phyloP scores from a whole-genome alignment of 73 alveolate species.

The Stentor coeruleus region DNA sequence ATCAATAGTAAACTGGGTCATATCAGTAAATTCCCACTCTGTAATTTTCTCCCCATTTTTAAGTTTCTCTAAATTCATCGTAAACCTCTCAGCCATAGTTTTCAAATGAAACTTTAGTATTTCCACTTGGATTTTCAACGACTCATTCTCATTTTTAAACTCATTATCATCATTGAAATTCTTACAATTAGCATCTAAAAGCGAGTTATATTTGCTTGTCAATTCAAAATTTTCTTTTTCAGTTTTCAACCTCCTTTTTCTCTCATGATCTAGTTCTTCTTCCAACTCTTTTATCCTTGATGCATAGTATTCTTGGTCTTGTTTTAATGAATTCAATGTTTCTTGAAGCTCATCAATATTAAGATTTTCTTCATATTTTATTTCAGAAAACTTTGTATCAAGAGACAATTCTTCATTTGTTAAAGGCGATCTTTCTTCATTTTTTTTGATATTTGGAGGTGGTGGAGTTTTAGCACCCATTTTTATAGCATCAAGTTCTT shows the following conservation, averaged over 20 bases:
- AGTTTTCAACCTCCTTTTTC: constrained; percentile 7
- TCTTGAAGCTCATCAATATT: not conserved
- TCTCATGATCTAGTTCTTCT: not conserved
- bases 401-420: not conserved
- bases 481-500: not conserved
- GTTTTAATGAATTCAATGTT: not conserved
- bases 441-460: not conserved
- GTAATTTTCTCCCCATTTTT: constrained; percentile 6
- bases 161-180: not conserved
- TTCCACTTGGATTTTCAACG: not conserved
- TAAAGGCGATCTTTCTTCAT: not conserved
- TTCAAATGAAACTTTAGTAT: not conserved
- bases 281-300: not conserved
- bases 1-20: not conserved
- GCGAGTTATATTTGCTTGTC: not conserved
- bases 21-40: constrained; percentile 14
- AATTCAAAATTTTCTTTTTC: not conserved
- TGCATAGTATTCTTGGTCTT: not conserved
- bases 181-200: not conserved
- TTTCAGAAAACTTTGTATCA: not conserved
- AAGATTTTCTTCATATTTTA: not conserved
- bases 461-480: not conserved
- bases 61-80: not conserved
- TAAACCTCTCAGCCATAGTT: not conserved
- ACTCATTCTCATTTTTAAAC: not conserved